A percentile compares a stretch with the other conserved stretches of the same genome.
These are phyloP conservation scores for Lactifluus rugatus DNA, from an alignment of 768 basidiomycete genomes.

Conservation along the genomic window DNA sequence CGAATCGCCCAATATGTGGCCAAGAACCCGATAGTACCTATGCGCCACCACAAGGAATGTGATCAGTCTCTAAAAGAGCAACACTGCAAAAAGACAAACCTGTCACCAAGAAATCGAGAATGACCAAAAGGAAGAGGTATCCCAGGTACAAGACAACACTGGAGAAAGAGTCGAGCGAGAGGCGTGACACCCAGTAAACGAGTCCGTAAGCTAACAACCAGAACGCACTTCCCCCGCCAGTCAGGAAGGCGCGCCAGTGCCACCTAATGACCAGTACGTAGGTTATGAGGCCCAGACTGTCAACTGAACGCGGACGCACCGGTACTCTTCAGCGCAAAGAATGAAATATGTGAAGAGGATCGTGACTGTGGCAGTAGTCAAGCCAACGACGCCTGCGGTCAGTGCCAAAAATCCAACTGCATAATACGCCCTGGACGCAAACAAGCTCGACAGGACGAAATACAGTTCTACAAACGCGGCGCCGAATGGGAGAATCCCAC, in stretches of 20 bases:
- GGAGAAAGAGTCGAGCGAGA: conserved; percentile 76
- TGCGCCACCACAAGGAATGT: not conserved
- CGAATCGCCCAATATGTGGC: conserved; percentile 88
- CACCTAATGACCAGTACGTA: conserved; percentile 42
- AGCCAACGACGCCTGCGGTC: conserved; percentile 68
- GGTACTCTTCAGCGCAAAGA: conserved; percentile 90
- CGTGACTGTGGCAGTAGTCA: conserved; percentile 87
- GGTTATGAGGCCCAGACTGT: conserved; percentile 2
- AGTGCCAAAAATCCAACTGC: conserved; percentile 93
- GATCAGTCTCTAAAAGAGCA: not conserved
- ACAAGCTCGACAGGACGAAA: conserved; percentile 84
- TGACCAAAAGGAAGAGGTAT: conserved; percentile 71
- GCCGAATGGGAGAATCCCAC: conserved; percentile 88
- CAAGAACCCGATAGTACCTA: conserved; percentile 85
- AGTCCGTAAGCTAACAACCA: conserved; percentile 87
- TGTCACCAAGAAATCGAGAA: conserved; percentile 83
- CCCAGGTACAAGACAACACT: conserved; percentile 83
- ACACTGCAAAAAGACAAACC: conserved; percentile 37
- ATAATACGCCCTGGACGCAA: conserved; percentile 88
- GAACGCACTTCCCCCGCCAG: conserved; percentile 85
- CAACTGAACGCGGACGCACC: conserved; percentile 34
- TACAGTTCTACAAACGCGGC: conserved; percentile 94
- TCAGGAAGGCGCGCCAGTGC: conserved; percentile 94
- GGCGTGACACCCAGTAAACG: conserved; percentile 79
- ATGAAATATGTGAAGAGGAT: conserved; percentile 86